Evolutionary conservation across 2,329 filamentous ascomycete genomes (phyloP).

Genomic region (Penicillium sp.): DNA sequence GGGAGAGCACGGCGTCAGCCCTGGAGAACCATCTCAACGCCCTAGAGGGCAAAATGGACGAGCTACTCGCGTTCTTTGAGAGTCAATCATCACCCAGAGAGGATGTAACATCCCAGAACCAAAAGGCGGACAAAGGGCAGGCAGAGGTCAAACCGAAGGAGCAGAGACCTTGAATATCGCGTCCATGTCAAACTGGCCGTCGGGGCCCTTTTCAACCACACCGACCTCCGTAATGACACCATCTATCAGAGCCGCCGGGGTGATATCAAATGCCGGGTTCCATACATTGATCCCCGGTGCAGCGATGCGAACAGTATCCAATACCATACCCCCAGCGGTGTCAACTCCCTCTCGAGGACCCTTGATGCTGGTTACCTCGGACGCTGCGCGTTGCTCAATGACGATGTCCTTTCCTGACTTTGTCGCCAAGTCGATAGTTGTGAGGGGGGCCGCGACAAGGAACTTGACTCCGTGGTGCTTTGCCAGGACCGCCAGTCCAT

Average conservation of each 20-base stretch:
- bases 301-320: conserved; percentile 72
- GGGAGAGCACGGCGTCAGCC: conserved; percentile 20
- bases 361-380: conserved; percentile 78
- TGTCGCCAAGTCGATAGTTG: conserved; percentile 83
- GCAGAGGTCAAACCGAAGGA: conserved; percentile 4
- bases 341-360: conserved; percentile 64
- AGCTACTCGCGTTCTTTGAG: conserved; percentile 25
- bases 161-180: conserved; percentile 24
- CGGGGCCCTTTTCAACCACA: conserved; percentile 68
- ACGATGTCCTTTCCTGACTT: conserved; percentile 71
- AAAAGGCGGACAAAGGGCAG: not conserved
- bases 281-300: conserved; percentile 74
- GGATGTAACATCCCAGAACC: not conserved
- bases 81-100: conserved; percentile 5
- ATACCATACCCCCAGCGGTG: conserved; percentile 40
- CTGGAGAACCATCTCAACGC: conserved; percentile 17
- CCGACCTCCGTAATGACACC: conserved; percentile 91
- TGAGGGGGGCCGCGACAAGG: conserved; percentile 88
- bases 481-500: conserved; percentile 84
- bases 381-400: conserved; percentile 78
- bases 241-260: conserved; percentile 81
- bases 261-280: conserved; percentile 97
- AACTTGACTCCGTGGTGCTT: conserved; percentile 86
- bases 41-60: conserved; percentile 24
- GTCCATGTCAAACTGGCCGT: conserved; percentile 62